Evolutionary conservation across 2,329 filamentous ascomycete species (phyloP).

Genomic region (Zymoseptoria crescenta): DNA sequence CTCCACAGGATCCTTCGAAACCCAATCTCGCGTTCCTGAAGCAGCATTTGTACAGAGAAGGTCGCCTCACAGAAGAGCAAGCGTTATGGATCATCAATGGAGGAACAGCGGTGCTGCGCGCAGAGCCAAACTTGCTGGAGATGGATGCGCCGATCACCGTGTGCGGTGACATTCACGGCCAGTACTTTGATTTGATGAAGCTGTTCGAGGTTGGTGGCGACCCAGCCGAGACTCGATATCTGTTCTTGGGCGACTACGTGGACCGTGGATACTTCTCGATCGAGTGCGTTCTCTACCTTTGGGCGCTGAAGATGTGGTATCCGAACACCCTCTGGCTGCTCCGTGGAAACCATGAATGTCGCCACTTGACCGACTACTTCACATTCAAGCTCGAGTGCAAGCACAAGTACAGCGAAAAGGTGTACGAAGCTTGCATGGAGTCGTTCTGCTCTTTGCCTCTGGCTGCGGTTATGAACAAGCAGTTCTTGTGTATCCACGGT

Average conservation of each 20-base stretch:
- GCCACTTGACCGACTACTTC: constrained; percentile 98
- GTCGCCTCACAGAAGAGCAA: constrained; percentile 92
- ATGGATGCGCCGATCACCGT: constrained; percentile 99
- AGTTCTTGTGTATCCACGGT: constrained; percentile 97
- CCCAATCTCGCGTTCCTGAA: constrained; percentile 92
- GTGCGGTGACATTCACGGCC: constrained; percentile 94
- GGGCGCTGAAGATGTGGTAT: constrained; percentile 98
- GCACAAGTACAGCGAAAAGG: constrained; percentile 94
- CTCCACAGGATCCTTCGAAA: constrained; percentile 75
- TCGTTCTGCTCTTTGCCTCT: constrained; percentile 91
- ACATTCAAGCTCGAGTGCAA: constrained; percentile 99
- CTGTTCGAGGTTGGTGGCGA: constrained; percentile 97
- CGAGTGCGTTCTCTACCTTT: constrained; percentile 96
- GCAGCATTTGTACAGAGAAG: constrained; percentile 97
- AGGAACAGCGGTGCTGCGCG: constrained; percentile 77
- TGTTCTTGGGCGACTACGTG: constrained; percentile 96
- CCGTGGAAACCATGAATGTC: constrained; percentile 96
- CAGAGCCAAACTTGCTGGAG: constrained; percentile 91
- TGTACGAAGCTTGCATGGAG: constrained; percentile 98
- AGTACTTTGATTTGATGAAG: constrained; percentile 99
- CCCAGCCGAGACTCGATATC: constrained; percentile 88
- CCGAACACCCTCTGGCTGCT: constrained; percentile 95
- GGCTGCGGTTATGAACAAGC: constrained; percentile 99
- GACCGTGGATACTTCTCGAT: constrained; percentile 98
- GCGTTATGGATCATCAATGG: constrained; percentile 89